Evolutionary conservation across 2,329 filamentous ascomycete species (phyloP).

Genomic region (Penicillium sp.): DNA sequence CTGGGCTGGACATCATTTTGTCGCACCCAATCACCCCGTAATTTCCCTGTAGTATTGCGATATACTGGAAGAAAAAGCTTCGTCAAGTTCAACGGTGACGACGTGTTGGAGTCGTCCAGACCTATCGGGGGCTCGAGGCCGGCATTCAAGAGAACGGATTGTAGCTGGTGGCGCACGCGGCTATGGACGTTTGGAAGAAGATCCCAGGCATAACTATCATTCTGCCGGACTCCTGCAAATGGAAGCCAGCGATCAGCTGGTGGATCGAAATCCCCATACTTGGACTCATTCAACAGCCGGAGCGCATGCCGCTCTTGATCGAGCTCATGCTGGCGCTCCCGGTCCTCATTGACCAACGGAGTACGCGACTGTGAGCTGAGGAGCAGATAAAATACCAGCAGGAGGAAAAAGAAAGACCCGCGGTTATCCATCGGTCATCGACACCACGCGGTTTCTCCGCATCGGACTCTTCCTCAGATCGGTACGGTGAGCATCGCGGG

Average conservation of each 20-base stretch:
- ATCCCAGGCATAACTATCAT: constrained; percentile 74
- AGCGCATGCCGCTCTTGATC: constrained; percentile 49
- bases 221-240: constrained; percentile 68
- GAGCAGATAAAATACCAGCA: constrained; percentile 52
- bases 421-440: constrained; percentile 46
- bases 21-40: constrained; percentile 71
- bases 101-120: constrained; percentile 23
- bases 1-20: constrained; percentile 46
- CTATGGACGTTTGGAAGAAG: constrained; percentile 62
- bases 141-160: constrained; percentile 29
- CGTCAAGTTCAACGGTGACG: constrained; percentile 33
- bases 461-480: constrained; percentile 23
- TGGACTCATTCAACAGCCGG: constrained; percentile 46
- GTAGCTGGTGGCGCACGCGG: constrained; percentile 56
- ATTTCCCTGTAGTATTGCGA: constrained; percentile 69
- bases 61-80: constrained; percentile 55
- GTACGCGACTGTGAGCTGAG: constrained; percentile 46
- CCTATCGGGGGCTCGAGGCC: constrained; percentile 29
- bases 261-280: constrained; percentile 50
- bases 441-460: constrained; percentile 24
- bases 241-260: constrained; percentile 54
- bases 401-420: constrained; percentile 47
- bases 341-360: constrained; percentile 38
- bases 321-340: constrained; percentile 47
- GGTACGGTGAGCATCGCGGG: constrained; percentile 26